Percentiles rank a stretch among this genome's conserved stretches.
These are phyloP conservation scores for Plantago lanceolata DNA, from an alignment of 305 asterid species.

Conservation along the genomic window DNA sequence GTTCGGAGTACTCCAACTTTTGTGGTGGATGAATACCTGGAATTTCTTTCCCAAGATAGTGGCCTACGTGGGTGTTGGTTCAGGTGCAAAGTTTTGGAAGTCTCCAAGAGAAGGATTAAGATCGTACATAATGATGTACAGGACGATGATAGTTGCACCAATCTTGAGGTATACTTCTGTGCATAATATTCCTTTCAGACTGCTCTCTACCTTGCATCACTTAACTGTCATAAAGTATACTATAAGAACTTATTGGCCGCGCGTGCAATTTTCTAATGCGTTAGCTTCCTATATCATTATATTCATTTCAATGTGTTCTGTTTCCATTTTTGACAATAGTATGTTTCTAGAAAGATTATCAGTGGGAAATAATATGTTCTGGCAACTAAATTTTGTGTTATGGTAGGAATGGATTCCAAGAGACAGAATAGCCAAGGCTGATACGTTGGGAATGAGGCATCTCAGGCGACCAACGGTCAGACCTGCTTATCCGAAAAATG, in stretches of 20 bases:
- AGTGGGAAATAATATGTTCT: slow-evolving; percentile 4
- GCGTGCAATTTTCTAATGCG: neutral
- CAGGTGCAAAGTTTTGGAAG: slow-evolving; percentile 64
- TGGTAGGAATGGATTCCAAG: slow-evolving; percentile 82
- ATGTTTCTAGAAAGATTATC: neutral
- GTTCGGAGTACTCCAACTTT: slow-evolving; percentile 34
- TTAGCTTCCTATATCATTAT: neutral
- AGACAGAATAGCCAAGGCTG: slow-evolving; percentile 61
- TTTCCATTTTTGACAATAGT: neutral
- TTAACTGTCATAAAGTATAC: neutral
- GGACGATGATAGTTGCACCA: slow-evolving; percentile 63
- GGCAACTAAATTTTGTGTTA: neutral
- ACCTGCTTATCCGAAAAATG: slow-evolving; percentile 46
- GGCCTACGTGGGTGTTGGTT: slow-evolving; percentile 99
- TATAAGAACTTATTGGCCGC: neutral
- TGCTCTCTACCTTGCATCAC: neutral
- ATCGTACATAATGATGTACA: slow-evolving; percentile 61
- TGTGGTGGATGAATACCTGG: slow-evolving; percentile 60
- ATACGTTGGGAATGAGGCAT: slow-evolving; percentile 75
- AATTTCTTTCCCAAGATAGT: slow-evolving; percentile 86
- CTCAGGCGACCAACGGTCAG: slow-evolving; percentile 62
- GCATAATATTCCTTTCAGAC: neutral
- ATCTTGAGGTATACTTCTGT: slow-evolving; percentile 60
- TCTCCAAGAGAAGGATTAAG: slow-evolving; percentile 60
- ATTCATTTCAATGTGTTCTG: neutral